phyloP scores from a whole-genome alignment of 352 stramenopile genomes.

The Globisporangium emineosum region DNA sequence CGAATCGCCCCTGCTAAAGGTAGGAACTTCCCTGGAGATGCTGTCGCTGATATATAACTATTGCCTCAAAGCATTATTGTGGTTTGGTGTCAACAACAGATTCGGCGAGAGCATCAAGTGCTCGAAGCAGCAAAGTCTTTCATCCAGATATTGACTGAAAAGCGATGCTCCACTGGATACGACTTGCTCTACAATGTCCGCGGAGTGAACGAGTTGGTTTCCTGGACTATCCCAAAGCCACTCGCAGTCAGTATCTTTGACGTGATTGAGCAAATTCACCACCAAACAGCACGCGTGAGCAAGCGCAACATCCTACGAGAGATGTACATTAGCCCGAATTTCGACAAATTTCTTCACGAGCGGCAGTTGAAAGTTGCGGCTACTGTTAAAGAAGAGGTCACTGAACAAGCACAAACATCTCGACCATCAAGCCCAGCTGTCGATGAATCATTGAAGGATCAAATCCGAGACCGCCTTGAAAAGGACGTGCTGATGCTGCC shows the following conservation, averaged over 20 bases:
- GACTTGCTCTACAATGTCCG: conserved; percentile 55
- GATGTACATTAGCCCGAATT: conserved; percentile 35
- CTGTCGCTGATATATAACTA: not conserved
- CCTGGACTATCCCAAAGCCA: conserved; percentile 45
- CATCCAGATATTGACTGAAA: conserved; percentile 33
- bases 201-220: conserved; percentile 45
- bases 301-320: conserved; percentile 41
- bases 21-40: conserved; percentile 2
- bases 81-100: conserved; percentile 23
- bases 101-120: conserved; percentile 50
- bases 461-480: conserved; percentile 31
- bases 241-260: conserved; percentile 52
- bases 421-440: not conserved
- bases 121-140: conserved; percentile 39
- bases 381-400: not conserved
- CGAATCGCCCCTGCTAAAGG: conserved; percentile 41
- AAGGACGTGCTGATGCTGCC: conserved; percentile 45
- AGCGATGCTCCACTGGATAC: conserved; percentile 46
- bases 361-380: conserved; percentile 3
- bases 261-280: conserved; percentile 47
- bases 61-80: not conserved
- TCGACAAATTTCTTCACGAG: conserved; percentile 38
- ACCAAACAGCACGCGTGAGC: conserved; percentile 35
- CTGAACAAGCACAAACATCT: too few species aligned
- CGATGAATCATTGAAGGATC: conserved; percentile 18